Evolutionary conservation across 2,329 filamentous ascomycete genomes (phyloP), one percentile per base, ranked within the genome.

Genomic region (Verticillium isaacii): DNA sequence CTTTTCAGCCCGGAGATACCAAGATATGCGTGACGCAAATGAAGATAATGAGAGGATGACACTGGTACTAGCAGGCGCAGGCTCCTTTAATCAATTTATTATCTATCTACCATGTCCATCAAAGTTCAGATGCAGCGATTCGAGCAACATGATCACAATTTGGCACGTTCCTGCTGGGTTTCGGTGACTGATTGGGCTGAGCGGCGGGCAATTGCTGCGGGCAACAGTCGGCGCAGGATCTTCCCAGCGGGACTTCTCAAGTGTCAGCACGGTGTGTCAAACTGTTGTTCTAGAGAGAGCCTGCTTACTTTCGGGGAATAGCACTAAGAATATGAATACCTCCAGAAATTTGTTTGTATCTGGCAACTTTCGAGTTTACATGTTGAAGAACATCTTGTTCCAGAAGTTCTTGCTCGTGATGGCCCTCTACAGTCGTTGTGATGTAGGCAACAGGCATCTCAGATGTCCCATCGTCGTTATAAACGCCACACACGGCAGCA

Each of bases 361-460:
- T 55, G 34, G 62, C 37, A 8, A 63, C 62, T 19, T 58, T 56
- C 1, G 50, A 34, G 15, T 63, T 55, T 1, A 61, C 57, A 9
- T 59, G 57, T 17, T 32, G n/a, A 7, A 59, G n/a, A 4, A 63
- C 19, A 19, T 55, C 41, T 9, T n/a, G 15, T 32, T 41, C 60
- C 0, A 63, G 62, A 9, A 5, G 8, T 25, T 61, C 15, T 17
- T 59, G 59, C n/a, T 56, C 59, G 1, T 32, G 11, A 2, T 25
- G 12, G 9, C 9, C 15, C 19, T 52, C 15, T 5, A 57, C 37
- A 1, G 32, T 37, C 4, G 62, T 63, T 15, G 52, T 59, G n/a
- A 61, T 59, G 57, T 61, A 63, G 1, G 62, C 59, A 32, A 63
- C 39, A 17, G 62, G 62, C 7, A 61, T 58, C 17, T 63, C 62